phyloP scores from a whole-genome alignment of 345 rosid genomes.

The Arabis hirsuta region DNA sequence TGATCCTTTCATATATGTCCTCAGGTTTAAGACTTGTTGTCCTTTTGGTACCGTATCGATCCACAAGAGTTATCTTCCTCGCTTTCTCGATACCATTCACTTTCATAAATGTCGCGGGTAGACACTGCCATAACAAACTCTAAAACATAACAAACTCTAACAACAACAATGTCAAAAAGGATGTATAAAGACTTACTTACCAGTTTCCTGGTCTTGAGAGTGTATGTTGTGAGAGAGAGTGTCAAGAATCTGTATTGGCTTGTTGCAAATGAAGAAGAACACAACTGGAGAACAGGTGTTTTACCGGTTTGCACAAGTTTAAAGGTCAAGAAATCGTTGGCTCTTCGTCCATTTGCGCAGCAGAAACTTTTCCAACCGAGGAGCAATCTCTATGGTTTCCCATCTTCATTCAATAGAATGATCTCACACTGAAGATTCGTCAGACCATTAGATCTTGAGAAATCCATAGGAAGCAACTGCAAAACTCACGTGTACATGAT shows the following conservation, averaged over 20 bases:
- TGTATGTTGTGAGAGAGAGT: constrained; percentile 9
- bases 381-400: constrained; percentile 3
- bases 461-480: neutral
- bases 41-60: constrained; percentile 3
- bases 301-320: neutral
- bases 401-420: constrained; percentile 11
- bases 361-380: constrained; percentile 31
- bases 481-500: neutral
- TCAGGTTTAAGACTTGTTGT: neutral
- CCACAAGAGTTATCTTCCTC: constrained; percentile 22
- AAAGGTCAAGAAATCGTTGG: neutral
- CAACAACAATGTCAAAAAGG: neutral
- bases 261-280: neutral
- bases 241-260: constrained; percentile 29
- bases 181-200: neutral
- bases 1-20: too few relatives aligned
- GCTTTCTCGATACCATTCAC: constrained; percentile 2
- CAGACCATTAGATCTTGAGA: constrained; percentile 25
- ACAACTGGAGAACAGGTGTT: constrained; percentile 27
- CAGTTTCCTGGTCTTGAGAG: neutral
- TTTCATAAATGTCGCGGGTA: constrained; percentile 16
- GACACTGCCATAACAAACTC: constrained; percentile 15
- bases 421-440: constrained; percentile 6
- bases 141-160: neutral
- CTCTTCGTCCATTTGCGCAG: neutral